Percentiles rank a stretch among this genome's conserved stretches.
These are phyloP conservation scores for Fraxinus velutina DNA, from an alignment of 305 asterid genomes.

Conservation along the genomic window DNA sequence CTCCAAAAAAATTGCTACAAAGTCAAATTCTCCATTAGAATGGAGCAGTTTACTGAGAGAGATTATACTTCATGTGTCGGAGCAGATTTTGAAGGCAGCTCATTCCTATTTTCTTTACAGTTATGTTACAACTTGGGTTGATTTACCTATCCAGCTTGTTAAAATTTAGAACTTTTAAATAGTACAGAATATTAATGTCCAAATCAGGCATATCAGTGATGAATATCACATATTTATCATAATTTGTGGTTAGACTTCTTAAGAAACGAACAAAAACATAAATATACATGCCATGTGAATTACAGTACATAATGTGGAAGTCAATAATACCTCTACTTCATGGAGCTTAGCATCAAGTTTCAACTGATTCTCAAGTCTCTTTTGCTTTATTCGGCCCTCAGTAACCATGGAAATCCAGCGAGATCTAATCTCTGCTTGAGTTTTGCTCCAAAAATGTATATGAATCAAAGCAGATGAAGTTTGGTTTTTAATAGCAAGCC, in stretches of 20 bases:
- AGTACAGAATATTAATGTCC: not conserved
- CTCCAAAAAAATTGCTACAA: not conserved
- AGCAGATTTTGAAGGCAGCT: not conserved
- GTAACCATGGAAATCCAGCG: conserved; percentile 58
- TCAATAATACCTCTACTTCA: conserved; percentile 51
- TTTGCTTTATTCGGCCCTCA: conserved; percentile 46
- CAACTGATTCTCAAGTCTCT: conserved; percentile 52
- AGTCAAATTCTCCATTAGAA: not conserved
- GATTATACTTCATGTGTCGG: not conserved
- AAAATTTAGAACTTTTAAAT: not conserved
- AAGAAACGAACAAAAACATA: not conserved
- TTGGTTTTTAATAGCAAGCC: conserved; percentile 37
- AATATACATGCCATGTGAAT: not conserved
- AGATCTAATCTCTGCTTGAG: conserved; percentile 57
- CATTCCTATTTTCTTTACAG: not conserved
- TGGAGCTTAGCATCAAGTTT: conserved; percentile 73
- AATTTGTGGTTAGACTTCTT: not conserved
- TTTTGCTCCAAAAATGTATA: conserved; percentile 64
- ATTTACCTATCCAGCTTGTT: not conserved
- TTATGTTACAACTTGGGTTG: not conserved
- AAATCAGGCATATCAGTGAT: not conserved
- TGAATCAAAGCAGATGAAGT: conserved; percentile 50
- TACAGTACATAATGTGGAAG: not conserved
- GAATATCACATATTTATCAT: not conserved
- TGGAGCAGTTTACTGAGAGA: not conserved